Base-by-base conservation (phyloP, 2,329 filamentous ascomycete species). In the Verticillium tricorpus region DNA sequence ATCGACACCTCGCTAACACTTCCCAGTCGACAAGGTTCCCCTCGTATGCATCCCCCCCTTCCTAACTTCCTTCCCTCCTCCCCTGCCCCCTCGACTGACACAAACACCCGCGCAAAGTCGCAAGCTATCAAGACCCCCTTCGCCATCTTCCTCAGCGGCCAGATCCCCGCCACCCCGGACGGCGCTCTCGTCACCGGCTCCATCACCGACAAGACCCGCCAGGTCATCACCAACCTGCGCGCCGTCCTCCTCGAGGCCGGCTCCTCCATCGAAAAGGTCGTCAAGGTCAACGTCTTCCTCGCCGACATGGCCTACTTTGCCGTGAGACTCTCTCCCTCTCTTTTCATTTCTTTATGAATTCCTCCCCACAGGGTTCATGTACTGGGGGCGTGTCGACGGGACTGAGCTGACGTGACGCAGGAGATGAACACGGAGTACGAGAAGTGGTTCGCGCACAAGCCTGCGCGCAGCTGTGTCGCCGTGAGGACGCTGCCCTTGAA, bases 391-490 rank as follows among this genome's bases (percentile, higher is more conserved):
- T 28, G 6, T 28, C 28, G 28, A 28, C 28, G 28, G 4, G 87
- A 93, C 92, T 75, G 82, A 83, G 67, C 59, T 61, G 1, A 61
- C 55, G 40, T 14, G 12, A 7, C 8, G 17, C 15, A 84, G 74
- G 87, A 87, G 74, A 92, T 96, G 90, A 96, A 97, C 78, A 83
- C 83, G 67, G 89, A 91, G 72, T 96, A 95, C 75, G 89, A 88
- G 76, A 89, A 92, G 78, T 92, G 88, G 82, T 93, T 52, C 45
- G 7, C 45, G 45, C 45, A 52, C 45, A 52, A 50, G 45, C 37
- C 37, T 5, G 35, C 72, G 39, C 66, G 75, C 56, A 72, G 70
- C 31, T 74, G 72, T 60, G 72, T 74, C 39, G 72, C 72, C 34
- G 72, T 74, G 65, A 73, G 73, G 71, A 71, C 69, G 6, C 67